Percentiles rank a stretch among this genome's conserved stretches.
phyloP scores from a whole-genome alignment of 768 basidiomycete genomes.

The Sporobolomyces roseus region DNA sequence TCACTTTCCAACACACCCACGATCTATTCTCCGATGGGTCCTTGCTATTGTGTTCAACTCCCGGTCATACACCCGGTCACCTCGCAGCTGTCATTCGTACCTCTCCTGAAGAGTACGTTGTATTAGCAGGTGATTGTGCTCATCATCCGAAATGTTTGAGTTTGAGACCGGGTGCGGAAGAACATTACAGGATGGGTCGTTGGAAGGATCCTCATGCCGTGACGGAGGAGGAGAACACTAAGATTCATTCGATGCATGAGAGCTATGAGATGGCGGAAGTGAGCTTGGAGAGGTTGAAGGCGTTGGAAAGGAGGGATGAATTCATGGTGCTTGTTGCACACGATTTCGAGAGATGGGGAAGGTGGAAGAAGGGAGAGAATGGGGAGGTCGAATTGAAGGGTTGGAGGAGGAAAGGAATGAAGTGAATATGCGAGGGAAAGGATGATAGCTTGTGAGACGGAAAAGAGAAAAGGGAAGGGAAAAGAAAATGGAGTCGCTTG shows the following conservation, averaged over 20 bases:
- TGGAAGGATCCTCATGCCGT: conserved; percentile 13
- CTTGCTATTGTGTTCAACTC: conserved; percentile 9
- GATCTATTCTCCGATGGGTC: conserved; percentile 37
- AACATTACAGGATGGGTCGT: conserved; percentile 3
- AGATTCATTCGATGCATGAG: conserved; percentile 27
- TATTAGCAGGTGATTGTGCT: conserved; percentile 35
- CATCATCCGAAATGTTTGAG: conserved; percentile 27
- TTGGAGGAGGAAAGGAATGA: conserved; percentile 13
- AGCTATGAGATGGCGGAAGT: conserved; percentile 15
- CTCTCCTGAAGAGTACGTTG: conserved; percentile 23
- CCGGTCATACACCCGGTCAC: conserved; percentile 34
- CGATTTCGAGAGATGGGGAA: conserved; percentile 10
- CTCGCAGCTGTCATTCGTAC: conserved; percentile 31
- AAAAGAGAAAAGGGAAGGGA: no score
- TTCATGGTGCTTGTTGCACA: conserved; percentile 35
- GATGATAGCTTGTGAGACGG: no score
- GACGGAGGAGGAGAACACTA: neutral
- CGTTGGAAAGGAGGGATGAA: conserved; percentile 4
- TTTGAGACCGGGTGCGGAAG: neutral
- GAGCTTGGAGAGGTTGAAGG: conserved; percentile 30
- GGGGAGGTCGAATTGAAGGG: neutral
- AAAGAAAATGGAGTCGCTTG: no score
- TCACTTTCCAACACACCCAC: conserved; percentile 27
- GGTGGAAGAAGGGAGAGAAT: neutral
- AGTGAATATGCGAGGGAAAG: no score